Conservation (phyloP, 257 asterid genomes). For the Orobanche coerulescens region DNA sequence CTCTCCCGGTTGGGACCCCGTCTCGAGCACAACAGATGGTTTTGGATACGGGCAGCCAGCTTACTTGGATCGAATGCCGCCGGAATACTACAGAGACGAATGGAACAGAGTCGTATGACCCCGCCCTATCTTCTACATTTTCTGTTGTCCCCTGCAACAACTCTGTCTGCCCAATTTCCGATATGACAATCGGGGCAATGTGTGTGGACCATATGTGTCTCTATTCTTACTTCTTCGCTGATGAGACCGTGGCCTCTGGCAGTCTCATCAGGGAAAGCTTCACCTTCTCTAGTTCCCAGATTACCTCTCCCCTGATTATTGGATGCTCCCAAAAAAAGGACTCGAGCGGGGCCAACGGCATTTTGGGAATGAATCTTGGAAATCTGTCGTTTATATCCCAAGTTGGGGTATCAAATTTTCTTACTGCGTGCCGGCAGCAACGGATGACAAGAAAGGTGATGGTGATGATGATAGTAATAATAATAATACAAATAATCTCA, state of each 20-base stretch:
- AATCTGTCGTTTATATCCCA: conserved; percentile 57
- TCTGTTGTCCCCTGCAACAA: conserved; percentile 55
- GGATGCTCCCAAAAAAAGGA: conserved; percentile 41
- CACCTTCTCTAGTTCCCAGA: conserved; percentile 34
- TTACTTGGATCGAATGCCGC: conserved; percentile 71
- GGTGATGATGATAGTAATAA: too few relatives aligned
- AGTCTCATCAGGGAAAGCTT: conserved; percentile 54
- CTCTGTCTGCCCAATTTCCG: conserved; percentile 50
- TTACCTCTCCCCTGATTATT: conserved; percentile 57
- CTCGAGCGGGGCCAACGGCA: conserved; percentile 50
- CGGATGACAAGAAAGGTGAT: too few relatives aligned
- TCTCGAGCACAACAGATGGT: conserved; percentile 66
- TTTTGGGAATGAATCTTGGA: conserved; percentile 71
- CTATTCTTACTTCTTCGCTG: conserved; percentile 70
- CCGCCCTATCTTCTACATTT: conserved; percentile 61
- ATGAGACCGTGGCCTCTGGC: conserved; percentile 73
- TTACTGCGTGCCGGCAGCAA: conserved; percentile 53
- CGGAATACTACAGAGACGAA: conserved; percentile 21
- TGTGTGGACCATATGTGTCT: conserved; percentile 60
- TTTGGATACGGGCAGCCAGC: conserved; percentile 76
- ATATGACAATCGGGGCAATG: conserved; percentile 47
- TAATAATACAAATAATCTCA: too few relatives aligned
- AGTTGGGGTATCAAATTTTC: conserved; percentile 49
- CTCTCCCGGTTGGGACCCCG: conserved; percentile 75
- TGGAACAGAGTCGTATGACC: conserved; percentile 51